Conservation (phyloP, 2,329 filamentous ascomycete species). For the Colletotrichum trifolii region DNA sequence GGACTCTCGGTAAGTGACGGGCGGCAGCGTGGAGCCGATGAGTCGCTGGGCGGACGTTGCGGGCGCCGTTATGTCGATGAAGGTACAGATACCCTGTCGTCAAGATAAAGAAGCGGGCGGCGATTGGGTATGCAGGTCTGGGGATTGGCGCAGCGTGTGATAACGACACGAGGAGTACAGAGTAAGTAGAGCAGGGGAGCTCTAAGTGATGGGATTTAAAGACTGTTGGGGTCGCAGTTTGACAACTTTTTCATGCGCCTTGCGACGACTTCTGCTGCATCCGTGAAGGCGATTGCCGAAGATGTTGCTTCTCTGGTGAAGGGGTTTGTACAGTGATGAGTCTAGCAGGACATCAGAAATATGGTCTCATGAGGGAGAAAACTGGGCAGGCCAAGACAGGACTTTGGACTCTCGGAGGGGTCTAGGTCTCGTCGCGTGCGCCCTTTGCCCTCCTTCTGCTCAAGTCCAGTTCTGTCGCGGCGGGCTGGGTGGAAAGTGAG, state of each 20-base stretch:
- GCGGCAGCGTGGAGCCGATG: slow-evolving; percentile 12
- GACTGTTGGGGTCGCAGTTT: background rate
- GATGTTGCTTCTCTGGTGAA: background rate
- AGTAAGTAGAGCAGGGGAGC: slow-evolving; percentile 16
- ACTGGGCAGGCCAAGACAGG: background rate
- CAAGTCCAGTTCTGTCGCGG: no score
- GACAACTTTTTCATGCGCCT: no score
- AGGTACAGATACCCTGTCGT: slow-evolving; percentile 24
- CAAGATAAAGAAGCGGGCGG: slow-evolving; percentile 26
- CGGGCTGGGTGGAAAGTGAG: slow-evolving; percentile 1
- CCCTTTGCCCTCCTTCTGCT: background rate
- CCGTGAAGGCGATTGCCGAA: no score
- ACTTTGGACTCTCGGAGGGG: background rate
- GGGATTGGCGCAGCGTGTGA: slow-evolving; percentile 26
- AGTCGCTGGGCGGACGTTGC: slow-evolving; percentile 6
- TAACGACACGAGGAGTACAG: slow-evolving; percentile 15
- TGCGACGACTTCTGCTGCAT: no score
- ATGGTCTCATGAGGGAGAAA: slow-evolving; percentile 14
- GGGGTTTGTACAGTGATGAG: background rate
- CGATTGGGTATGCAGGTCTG: slow-evolving; percentile 25
- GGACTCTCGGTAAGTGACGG: background rate
- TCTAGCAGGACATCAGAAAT: slow-evolving; percentile 9
- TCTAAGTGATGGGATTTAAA: slow-evolving; percentile 1
- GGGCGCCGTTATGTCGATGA: slow-evolving; percentile 16
- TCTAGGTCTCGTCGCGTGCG: slow-evolving; percentile 8